Base-by-base conservation (phyloP, 2,329 filamentous ascomycete species). In the Aspergillus melleus region DNA sequence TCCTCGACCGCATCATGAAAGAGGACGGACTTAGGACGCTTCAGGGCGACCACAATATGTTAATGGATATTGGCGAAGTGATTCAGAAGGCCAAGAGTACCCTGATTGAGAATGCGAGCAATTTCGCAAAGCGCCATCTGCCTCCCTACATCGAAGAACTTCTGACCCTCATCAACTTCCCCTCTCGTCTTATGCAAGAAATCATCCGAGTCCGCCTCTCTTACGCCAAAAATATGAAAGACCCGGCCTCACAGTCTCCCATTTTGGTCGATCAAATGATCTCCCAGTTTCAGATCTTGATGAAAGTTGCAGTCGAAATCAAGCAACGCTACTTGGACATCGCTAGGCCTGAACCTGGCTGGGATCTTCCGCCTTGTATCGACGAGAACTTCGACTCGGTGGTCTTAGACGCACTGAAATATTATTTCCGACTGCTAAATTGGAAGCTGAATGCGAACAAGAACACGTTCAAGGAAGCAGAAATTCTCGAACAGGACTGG, bases 261-360 rank as follows among this genome's bases (percentile, higher is more conserved):
- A 90, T 99, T 80, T 92, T 99, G 84, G 91, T 96, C 61, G 93
- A 98, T 72, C 94, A 98, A 77, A 96, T 98, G 91, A 97, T 99
- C 64, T 84, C 90, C 0, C 95, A 99, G 72, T 98, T 99, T 68
- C 93, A 96, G 76, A 91, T 97, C 49, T 81, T 98, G 57, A 86
- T 99, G 64, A 92, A 91, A 70, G 88, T 98, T 65, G 94, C 95
- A 32, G 93, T 96, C 61, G 86, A 89, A 63, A 96, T 98, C 77
- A 99, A 98, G 76, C 86, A 90, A 69, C 90, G 94, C 66, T 97
- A 96, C 72, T 83, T 90, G 39, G 81, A 86, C 26, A 92, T 98
- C 54, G 91, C 92, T 22, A 87, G 91, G 66, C 90, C 92, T 0
- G 90, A 98, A 74, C 87, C 90, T 20, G 94, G 95, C 51, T 99